Evolutionary conservation across 2,329 filamentous ascomycete genomes (phyloP), one percentile per base, ranked within the genome.

Genomic region (Neoarthrinium moseri): DNA sequence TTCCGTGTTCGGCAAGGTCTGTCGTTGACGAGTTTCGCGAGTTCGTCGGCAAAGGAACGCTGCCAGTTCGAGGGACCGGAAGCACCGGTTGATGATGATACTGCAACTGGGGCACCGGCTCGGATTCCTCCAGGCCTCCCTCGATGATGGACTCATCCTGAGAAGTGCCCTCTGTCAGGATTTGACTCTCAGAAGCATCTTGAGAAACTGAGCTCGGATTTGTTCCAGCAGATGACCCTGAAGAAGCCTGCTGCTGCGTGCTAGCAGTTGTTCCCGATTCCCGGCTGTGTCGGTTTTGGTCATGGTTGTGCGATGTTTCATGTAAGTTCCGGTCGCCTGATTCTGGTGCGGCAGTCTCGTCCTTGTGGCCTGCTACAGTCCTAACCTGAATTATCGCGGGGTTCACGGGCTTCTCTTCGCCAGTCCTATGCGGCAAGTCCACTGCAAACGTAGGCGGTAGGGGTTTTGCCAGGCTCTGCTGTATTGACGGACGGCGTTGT

Each of bases 181-280:
- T 54, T 39, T 63, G 68, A 51, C 65, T 67, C 29, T 78, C 75
- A 11, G 63, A 63, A 36, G 58, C 64, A 51, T 81, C 78, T 40
- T 74, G 74, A 40, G 74, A 80, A 23, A 80, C 56, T 4, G 78
- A 81, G 60, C 78, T 83, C 32, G 73, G 71, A 55, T 78, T 82
- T 6, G 78, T 81, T 34, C 73, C 71, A 7, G 72, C 71, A 4
- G 78, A 82, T 1, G 77, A 78, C 47, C 77, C 69, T 7, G 69
- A 67, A 5, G 77, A 81, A 13, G 65, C 60, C 40, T 68, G 75
- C 43, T 74, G 73, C 43, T 73, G 75, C 8, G 71, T 74, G 57
- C 74, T 78, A 11, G 67, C 63, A 18, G 75, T 77, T 23, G 72
- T 68, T 48, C 78, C 73, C 3, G 77, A 80, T 54, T 78, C 77